Conservation (phyloP, 306 rosid genomes). For the Ormosia semicastrata region DNA sequence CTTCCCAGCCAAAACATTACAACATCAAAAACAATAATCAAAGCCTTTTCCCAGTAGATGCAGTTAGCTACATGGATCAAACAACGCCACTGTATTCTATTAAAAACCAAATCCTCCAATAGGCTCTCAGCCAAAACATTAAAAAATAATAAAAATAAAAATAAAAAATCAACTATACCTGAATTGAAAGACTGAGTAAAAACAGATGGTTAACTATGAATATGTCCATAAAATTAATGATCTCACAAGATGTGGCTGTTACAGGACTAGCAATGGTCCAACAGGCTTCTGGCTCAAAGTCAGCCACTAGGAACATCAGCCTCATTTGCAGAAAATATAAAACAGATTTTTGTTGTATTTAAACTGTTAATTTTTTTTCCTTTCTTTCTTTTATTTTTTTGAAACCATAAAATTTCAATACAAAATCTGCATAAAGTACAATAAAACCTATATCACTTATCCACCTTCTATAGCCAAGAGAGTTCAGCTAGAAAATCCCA, state of each 20-base stretch:
- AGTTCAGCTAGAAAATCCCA: constrained; percentile 13
- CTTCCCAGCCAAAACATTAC: constrained; percentile 5
- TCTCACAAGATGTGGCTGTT: neutral
- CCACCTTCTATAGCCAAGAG: constrained; percentile 20
- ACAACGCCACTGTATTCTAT: no score
- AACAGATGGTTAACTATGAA: constrained; percentile 2
- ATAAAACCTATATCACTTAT: constrained; percentile 1
- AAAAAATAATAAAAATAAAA: neutral
- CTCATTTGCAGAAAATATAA: neutral
- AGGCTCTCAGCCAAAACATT: no score
- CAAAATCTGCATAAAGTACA: neutral
- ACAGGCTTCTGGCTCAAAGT: constrained; percentile 15
- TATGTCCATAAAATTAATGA: constrained; percentile 12
- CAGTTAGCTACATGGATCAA: no score
- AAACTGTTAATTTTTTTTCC: neutral
- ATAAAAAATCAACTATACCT: neutral
- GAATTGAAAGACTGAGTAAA: neutral
- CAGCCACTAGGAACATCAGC: constrained; percentile 5
- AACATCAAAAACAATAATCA: neutral
- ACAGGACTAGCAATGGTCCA: neutral
- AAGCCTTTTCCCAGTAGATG: no score
- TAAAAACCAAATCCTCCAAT: no score
- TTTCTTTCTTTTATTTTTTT: neutral
- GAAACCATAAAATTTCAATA: neutral
- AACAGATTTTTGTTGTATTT: constrained; percentile 12